Evolutionary conservation across 208 protist species (phyloP).

Genomic region (Trichomonas vaginalis): DNA sequence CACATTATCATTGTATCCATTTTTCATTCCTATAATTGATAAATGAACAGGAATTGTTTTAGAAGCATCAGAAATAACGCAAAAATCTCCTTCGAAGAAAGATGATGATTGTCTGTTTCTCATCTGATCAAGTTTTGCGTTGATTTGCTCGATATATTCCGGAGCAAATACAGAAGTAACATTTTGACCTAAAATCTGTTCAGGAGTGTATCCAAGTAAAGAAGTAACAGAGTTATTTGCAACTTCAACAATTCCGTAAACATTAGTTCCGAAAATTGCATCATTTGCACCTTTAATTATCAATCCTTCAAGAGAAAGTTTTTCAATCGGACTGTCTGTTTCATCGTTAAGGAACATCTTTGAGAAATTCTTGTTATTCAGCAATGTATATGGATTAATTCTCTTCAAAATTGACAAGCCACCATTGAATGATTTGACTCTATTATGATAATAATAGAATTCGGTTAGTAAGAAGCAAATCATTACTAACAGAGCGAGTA

Average conservation of each 20-base stretch:
- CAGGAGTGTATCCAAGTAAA: not conserved
- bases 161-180: not conserved
- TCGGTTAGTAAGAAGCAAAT: not conserved
- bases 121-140: not conserved
- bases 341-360: not conserved
- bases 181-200: conserved; percentile 4
- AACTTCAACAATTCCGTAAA: not conserved
- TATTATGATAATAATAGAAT: not conserved
- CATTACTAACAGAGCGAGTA: not conserved
- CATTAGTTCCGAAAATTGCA: not conserved
- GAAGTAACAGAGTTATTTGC: not conserved
- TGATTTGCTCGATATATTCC: not conserved
- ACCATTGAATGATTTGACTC: not conserved
- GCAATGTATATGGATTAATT: not conserved
- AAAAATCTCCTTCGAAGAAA: not conserved
- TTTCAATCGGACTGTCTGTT: not conserved
- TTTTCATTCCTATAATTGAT: too few relatives aligned
- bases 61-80: not conserved
- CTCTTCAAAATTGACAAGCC: not conserved
- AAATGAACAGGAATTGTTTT: not conserved
- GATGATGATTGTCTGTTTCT: not conserved
- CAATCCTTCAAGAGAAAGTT: not conserved
- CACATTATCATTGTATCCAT: too few relatives aligned
- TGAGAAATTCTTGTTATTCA: not conserved
- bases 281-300: not conserved